Evolutionary conservation across 495 filamentous ascomycete species (phyloP).

Genomic region (Diplogelasinospora grovesii): DNA sequence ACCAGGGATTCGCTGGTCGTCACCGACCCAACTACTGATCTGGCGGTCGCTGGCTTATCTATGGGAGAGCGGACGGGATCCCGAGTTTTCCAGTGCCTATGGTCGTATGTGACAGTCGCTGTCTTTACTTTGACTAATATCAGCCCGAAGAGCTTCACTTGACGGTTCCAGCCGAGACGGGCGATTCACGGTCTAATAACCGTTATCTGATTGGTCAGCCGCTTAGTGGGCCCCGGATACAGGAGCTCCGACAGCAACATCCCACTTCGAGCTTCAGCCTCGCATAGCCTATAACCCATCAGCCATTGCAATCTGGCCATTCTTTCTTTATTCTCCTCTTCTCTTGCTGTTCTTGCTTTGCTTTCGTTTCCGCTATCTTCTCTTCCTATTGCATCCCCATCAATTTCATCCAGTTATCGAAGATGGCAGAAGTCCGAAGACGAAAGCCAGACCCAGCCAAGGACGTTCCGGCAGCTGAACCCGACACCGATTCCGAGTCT

Average conservation of each 20-base stretch:
- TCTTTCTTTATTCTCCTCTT: neutral
- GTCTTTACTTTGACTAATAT: no score
- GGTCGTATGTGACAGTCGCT: constrained; percentile 48
- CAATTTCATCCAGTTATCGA: neutral
- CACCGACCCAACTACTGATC: constrained; percentile 46
- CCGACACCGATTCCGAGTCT: constrained; percentile 4
- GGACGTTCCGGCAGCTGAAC: neutral
- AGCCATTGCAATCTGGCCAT: constrained; percentile 5
- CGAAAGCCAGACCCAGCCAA: constrained; percentile 22
- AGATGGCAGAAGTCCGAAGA: constrained; percentile 25
- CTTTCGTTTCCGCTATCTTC: neutral
- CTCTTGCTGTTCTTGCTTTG: neutral
- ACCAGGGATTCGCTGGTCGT: constrained; percentile 30
- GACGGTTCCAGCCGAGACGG: no score
- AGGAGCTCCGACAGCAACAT: constrained; percentile 3
- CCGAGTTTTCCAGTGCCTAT: constrained; percentile 40
- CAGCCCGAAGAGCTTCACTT: no score
- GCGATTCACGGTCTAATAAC: no score
- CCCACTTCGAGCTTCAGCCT: constrained; percentile 8
- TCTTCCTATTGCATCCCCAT: neutral
- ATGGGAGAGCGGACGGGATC: constrained; percentile 48
- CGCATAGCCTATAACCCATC: constrained; percentile 5
- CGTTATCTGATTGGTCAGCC: no score
- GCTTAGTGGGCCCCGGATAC: no score
- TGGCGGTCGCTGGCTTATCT: constrained; percentile 27